A percentile compares a stretch with the other conserved stretches of the same genome.
Evolutionary conservation across 176 grass and related monocot genomes (phyloP).

Genomic region (Juncus effusus): DNA sequence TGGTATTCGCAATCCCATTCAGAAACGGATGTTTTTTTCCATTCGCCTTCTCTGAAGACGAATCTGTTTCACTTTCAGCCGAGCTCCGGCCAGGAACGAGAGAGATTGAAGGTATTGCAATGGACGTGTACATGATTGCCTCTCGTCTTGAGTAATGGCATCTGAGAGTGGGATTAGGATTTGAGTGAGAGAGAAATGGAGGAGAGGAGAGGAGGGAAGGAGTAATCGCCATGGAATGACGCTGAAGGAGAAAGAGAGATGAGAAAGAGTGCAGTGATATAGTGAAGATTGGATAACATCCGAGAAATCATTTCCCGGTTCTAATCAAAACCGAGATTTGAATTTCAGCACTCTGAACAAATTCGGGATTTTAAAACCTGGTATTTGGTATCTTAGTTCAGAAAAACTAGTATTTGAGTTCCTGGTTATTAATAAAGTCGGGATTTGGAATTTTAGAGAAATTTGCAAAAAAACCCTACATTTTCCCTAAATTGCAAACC

Average conservation of each 20-base stretch:
- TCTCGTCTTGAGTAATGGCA: slow-evolving; percentile 42
- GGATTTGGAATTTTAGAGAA: too few species aligned
- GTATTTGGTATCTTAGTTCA: too few species aligned
- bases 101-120: slow-evolving; percentile 29
- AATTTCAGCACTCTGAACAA: too few species aligned
- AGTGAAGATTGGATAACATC: too few species aligned
- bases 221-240: slow-evolving; percentile 51
- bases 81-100: slow-evolving; percentile 21
- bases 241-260: slow-evolving; percentile 5
- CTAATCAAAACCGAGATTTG: too few species aligned
- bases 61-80: slow-evolving; percentile 14
- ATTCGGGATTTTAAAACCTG: too few species aligned
- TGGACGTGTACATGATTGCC: slow-evolving; percentile 36
- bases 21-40: slow-evolving; percentile 25
- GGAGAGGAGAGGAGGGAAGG: slow-evolving; percentile 19
- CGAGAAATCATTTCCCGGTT: too few species aligned
- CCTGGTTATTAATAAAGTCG: too few species aligned
- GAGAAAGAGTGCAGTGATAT: neutral
- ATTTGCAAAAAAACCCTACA: too few species aligned
- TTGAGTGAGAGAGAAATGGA: slow-evolving; percentile 19
- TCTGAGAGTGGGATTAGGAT: neutral
- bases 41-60: slow-evolving; percentile 8
- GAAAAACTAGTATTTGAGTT: too few species aligned
- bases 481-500: too few species aligned
- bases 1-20: slow-evolving; percentile 75